phyloP scores from a whole-genome alignment of 2,329 filamentous ascomycete genomes.

The Sporothrix euskadiensis region DNA sequence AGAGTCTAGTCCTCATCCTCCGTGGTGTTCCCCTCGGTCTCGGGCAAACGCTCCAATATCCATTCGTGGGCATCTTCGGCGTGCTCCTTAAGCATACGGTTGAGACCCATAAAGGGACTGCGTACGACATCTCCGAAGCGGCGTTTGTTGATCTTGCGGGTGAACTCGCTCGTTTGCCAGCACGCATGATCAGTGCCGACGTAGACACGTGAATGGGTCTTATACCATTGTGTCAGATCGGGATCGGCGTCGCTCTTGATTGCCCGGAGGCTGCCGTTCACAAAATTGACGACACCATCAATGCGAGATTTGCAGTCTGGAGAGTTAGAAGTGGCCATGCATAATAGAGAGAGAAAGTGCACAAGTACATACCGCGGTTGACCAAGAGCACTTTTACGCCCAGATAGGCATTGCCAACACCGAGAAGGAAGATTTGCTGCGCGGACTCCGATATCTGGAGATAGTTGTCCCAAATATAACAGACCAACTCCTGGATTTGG shows the following conservation, averaged over 20 bases:
- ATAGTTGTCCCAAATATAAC: slow-evolving; percentile 96
- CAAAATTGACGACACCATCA: slow-evolving; percentile 75
- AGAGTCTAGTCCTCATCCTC: slow-evolving; percentile 46
- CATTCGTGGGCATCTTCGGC: slow-evolving; percentile 54
- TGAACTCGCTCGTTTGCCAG: slow-evolving; percentile 66
- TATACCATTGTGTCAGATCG: slow-evolving; percentile 79
- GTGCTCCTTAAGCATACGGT: slow-evolving; percentile 59
- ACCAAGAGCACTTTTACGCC: slow-evolving; percentile 80
- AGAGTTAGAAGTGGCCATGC: background rate
- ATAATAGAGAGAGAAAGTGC: slow-evolving; percentile 28
- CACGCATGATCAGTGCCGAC: slow-evolving; percentile 73
- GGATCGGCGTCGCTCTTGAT: slow-evolving; percentile 76
- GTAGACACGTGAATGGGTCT: slow-evolving; percentile 75
- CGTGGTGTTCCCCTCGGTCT: slow-evolving; percentile 47
- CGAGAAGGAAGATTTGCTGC: slow-evolving; percentile 79
- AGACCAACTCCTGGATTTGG: slow-evolving; percentile 71
- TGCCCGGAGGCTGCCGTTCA: slow-evolving; percentile 73
- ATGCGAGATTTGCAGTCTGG: slow-evolving; percentile 66
- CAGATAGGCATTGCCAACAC: slow-evolving; percentile 84
- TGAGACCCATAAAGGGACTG: slow-evolving; percentile 52
- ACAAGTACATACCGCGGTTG: slow-evolving; percentile 61
- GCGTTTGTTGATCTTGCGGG: slow-evolving; percentile 59
- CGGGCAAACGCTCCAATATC: slow-evolving; percentile 47
- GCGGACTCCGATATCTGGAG: slow-evolving; percentile 73
- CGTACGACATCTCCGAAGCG: slow-evolving; percentile 61